phyloP scores from a whole-genome alignment of 305 asterid species.

The Withania somnifera region DNA sequence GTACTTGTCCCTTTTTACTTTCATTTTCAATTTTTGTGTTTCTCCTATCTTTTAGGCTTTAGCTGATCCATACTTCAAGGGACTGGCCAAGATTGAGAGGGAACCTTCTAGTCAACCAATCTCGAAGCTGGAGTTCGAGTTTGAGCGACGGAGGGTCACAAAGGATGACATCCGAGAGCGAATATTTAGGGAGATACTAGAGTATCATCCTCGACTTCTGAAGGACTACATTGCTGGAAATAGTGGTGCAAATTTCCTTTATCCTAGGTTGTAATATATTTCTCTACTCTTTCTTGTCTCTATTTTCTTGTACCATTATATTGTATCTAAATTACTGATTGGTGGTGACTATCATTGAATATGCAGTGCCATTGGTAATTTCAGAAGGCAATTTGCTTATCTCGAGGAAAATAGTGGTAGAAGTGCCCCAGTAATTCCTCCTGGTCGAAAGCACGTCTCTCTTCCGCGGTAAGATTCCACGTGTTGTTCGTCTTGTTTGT shows the following conservation, averaged over 20 bases:
- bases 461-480: conserved; percentile 61
- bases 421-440: conserved; percentile 71
- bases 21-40: neutral
- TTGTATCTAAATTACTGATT: neutral
- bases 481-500: neutral
- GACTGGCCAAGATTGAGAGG: conserved; percentile 36
- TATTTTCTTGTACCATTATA: neutral
- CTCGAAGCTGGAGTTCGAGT: conserved; percentile 46
- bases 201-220: conserved; percentile 40
- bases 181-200: conserved; percentile 41
- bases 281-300: neutral
- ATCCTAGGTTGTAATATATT: conserved; percentile 30
- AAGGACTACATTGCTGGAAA: conserved; percentile 43
- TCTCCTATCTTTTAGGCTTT: conserved; percentile 21
- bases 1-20: neutral
- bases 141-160: conserved; percentile 38
- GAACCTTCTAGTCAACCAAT: conserved; percentile 45
- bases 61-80: conserved; percentile 45
- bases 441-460: conserved; percentile 72
- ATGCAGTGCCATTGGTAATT: conserved; percentile 74
- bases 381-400: conserved; percentile 76
- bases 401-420: conserved; percentile 75
- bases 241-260: conserved; percentile 24
- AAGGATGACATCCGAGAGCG: conserved; percentile 43
- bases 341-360: neutral